These are phyloP conservation scores for Fusarium sp. DNA, from an alignment of 2,329 filamentous ascomycete species.

Conservation along the genomic window DNA sequence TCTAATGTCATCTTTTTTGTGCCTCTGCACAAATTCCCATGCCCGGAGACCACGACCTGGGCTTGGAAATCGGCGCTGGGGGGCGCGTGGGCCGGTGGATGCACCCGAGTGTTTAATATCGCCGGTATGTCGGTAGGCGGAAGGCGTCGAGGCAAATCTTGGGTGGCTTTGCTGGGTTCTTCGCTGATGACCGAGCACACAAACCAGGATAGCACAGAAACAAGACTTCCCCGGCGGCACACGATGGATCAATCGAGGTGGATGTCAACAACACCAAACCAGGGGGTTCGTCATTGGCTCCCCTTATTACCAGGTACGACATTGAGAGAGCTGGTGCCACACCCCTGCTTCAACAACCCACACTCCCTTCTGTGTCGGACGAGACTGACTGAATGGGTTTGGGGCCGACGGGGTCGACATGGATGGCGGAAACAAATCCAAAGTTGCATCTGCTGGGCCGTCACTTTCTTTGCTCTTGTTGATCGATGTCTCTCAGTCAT, in stretches of 20 bases:
- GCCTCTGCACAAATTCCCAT: slow-evolving; percentile 15
- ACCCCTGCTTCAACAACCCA: slow-evolving; percentile 33
- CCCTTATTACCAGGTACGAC: slow-evolving; percentile 30
- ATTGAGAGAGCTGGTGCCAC: slow-evolving; percentile 36
- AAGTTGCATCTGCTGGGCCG: slow-evolving; percentile 31
- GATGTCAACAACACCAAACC: slow-evolving; percentile 35
- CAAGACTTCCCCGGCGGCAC: slow-evolving; percentile 16
- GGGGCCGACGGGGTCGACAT: slow-evolving; percentile 35
- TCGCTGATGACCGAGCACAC: slow-evolving; percentile 36
- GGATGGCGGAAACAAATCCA: slow-evolving; percentile 43
- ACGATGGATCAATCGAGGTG: slow-evolving; percentile 28
- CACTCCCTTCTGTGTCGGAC: slow-evolving; percentile 43
- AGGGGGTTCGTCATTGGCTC: slow-evolving; percentile 30
- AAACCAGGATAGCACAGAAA: slow-evolving; percentile 29
- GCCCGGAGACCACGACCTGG: slow-evolving; percentile 7
- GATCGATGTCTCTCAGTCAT: slow-evolving; percentile 31
- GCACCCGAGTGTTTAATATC: slow-evolving; percentile 27
- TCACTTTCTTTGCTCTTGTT: slow-evolving; percentile 32
- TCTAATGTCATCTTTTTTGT: background rate
- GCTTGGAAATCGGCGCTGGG: slow-evolving; percentile 9
- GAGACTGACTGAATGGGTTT: slow-evolving; percentile 41
- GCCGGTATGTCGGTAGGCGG: slow-evolving; percentile 22
- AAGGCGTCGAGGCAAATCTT: slow-evolving; percentile 22
- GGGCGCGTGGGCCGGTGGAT: slow-evolving; percentile 14
- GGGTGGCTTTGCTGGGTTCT: slow-evolving; percentile 23